Evolutionary conservation across 2,329 filamentous ascomycete genomes (phyloP), one percentile per base, ranked within the genome.

Genomic region (Helotiales sp.): DNA sequence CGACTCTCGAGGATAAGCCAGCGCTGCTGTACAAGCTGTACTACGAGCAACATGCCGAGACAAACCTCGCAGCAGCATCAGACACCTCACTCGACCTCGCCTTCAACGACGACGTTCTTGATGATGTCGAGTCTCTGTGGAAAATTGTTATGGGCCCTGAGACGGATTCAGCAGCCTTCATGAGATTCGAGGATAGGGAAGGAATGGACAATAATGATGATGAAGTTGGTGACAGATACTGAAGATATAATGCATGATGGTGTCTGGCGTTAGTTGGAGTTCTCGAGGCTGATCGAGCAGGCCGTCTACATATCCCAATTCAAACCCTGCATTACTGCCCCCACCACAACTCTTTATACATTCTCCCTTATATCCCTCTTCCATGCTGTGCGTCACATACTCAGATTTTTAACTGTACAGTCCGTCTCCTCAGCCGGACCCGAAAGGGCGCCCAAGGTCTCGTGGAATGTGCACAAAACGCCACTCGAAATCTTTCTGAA

Each of bases 111-210:
- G 69, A 75, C 0, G 76, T 85, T 1, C 73, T 97, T 9, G 81
- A 85, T 6, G 73, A 83, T 25, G 89, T 96, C 1, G 83, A 83
- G 59, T 73, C 81, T 9, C 84, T 86, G 6, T 98, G 93, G 92
- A 77, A 81, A n/a, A 54, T 50, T 60, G 75, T 77, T 3, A 76
- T 83, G 63, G 76, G 77, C 17, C 75, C 76, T 17, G 71, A 68
- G 10, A 57, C 55, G 22, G 48, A 58, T 19, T 24, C 47, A n/a
- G 63, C 9, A 52, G 61, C 25, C 73, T 97, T 95, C 67, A 86
- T 97, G 82, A 77, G 81, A 19, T 96, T 96, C 71, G 82, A 87
- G 49, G 89, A 95, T 59, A 81, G 91, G 24, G 87, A 92, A 69
- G 81, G 79, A 13, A 76, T 76, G 27, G 77, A 74, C 58, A 82